Evolutionary conservation across 257 asterid genomes (phyloP), one percentile per base, ranked within the genome.

Genomic region (Forsythia viridissima): DNA sequence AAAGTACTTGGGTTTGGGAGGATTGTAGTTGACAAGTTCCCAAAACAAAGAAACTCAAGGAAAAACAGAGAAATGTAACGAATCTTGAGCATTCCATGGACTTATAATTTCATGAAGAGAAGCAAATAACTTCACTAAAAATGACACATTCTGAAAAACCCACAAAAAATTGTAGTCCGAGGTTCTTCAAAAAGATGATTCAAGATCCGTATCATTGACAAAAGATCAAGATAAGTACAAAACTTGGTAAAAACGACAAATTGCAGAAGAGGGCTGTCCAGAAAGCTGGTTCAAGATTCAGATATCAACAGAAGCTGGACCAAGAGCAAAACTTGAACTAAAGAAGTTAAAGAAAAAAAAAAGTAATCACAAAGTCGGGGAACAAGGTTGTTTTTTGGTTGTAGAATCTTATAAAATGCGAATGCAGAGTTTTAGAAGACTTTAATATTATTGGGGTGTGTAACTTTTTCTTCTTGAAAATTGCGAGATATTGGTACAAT

Each of bases 1-100:
- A 72, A 42, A 91, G 91, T 24, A 88, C 89, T 69, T 88, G 91
- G 72, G 75, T 88, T 78, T 91, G 91, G 15, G 94, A 90, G 76
- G 91, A 75, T 70, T 89, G 92, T 4, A 91, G 48, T 74, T 91
- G 88, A 24, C 78, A 82, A 2, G 94, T 82, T 10, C 76, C 80
- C 77, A 52, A 63, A 75, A 90, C 77, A 77, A 86, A 81, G 74
- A 88, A 80, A 78, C 84, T 81, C 88, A 89, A 90, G 10, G 80
- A 68, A 36, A 86, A 68, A 48, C 83, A 79, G 77, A 86, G 74
- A 24, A 80, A 51, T 15, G 76, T 10, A 37, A 73, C 74, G 73
- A 81, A 48, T 70, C 86, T 89, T 70, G 82, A 70, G 57, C 68
- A 46, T 59, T 24, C 86, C 91, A 85, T 87, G 37, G 78, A 30